phyloP scores from a whole-genome alignment of 331 rosid species.

The Stylosanthes scabra region DNA sequence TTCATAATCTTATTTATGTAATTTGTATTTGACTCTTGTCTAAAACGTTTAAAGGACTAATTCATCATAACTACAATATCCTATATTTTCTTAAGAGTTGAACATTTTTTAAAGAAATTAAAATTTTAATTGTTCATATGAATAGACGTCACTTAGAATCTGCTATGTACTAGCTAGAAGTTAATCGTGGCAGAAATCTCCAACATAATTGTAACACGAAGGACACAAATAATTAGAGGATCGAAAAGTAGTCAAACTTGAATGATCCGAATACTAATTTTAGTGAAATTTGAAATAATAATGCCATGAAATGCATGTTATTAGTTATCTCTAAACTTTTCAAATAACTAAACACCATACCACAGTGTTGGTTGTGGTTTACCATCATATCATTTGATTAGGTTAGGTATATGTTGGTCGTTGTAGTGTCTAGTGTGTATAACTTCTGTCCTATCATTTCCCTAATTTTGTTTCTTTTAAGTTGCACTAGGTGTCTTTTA shows the following conservation, averaged over 20 bases:
- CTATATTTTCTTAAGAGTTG: no score
- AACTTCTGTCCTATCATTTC: not conserved
- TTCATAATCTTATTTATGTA: no score
- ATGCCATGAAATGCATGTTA: not conserved
- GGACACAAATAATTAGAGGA: constrained; percentile 15
- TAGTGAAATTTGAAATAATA: not conserved
- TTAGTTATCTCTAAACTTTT: not conserved
- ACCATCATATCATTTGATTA: not conserved
- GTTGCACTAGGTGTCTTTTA: not conserved
- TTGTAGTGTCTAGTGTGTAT: not conserved
- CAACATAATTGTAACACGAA: not conserved
- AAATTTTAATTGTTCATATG: no score
- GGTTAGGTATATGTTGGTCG: not conserved
- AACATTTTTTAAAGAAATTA: no score
- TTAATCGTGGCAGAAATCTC: no score
- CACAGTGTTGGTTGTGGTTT: not conserved
- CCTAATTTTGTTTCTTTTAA: not conserved
- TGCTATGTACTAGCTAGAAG: no score
- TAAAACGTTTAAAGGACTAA: no score
- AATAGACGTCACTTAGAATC: no score
- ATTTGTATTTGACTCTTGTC: no score
- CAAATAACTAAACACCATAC: not conserved
- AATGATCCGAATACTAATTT: not conserved
- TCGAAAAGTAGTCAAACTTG: not conserved
- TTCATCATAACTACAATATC: no score